Conservation (phyloP, 768 basidiomycete species). For the Amanita pseudoporphyria region DNA sequence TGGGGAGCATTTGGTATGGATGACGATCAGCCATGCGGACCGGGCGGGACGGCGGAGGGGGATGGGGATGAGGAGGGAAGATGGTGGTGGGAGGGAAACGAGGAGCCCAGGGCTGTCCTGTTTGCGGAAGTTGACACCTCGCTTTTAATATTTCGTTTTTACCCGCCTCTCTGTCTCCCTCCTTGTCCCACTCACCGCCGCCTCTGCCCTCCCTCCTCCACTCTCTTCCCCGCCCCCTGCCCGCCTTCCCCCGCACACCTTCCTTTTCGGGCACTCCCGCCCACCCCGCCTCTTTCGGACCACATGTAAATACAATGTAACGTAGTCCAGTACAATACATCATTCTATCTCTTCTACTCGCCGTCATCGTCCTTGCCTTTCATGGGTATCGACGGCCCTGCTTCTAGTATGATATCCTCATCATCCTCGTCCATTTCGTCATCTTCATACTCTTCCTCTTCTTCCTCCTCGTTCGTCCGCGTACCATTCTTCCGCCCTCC, state of each 20-base stretch:
- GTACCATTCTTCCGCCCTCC: slow-evolving; percentile 30
- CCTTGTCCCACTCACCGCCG: no score
- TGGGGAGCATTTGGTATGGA: slow-evolving; percentile 46
- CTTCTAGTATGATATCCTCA: slow-evolving; percentile 65
- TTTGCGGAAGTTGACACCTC: slow-evolving; percentile 32
- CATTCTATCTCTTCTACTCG: neutral
- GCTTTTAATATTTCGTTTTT: slow-evolving; percentile 3
- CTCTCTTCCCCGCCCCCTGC: neutral
- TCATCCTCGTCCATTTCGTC: slow-evolving; percentile 40
- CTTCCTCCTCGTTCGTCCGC: slow-evolving; percentile 21
- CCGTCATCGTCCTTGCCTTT: slow-evolving; percentile 9
- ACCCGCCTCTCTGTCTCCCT: neutral
- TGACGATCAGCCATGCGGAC: slow-evolving; percentile 51
- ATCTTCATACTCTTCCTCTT: slow-evolving; percentile 27
- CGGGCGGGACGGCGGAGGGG: slow-evolving; percentile 16
- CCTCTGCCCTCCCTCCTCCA: neutral
- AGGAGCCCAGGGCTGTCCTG: slow-evolving; percentile 36
- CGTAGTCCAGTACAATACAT: neutral
- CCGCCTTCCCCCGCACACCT: no score
- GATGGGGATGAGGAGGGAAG: slow-evolving; percentile 24
- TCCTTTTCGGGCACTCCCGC: no score
- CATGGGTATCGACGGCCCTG: slow-evolving; percentile 46
- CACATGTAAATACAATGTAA: no score
- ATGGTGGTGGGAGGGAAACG: slow-evolving; percentile 53
- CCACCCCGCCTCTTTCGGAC: no score